Evolutionary conservation across 2,329 filamentous ascomycete species (phyloP), one percentile per base, ranked within the genome.

Genomic region (Sphaerulina vaccinii): DNA sequence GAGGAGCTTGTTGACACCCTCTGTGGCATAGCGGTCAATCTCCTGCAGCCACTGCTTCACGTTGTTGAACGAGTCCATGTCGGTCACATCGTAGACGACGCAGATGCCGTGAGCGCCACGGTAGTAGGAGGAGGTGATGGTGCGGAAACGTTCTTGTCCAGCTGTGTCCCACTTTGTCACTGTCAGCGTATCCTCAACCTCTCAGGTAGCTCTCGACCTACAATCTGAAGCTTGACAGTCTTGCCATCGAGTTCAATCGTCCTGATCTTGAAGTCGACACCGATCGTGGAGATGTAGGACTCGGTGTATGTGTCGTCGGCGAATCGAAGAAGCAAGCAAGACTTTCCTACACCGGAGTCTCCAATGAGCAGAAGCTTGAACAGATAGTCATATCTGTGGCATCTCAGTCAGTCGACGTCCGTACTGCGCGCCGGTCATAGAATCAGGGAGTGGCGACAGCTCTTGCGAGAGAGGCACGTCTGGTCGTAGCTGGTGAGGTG

Each of bases 301-400:
- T 97, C 93, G 57, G 93, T 99, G 81, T 97, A 99, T 74, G 93
- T 97, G 71, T 96, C 91, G 73, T 96, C 93, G 71, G 93, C 93
- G 71, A 99, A 99, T 79, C 93, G 90, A 72, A 99, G 82, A 65
- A 99, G 82, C 79, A 99, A 75, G 78, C 93, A 99, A 71, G 93
- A 99, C 87, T 99, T 99, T 87, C 93, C 93, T 70, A 99, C 93
- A 85, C 93, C 93, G 74, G 93, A 99, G 75, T 99, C 93, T 77
- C 93, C 93, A 85, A 99, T 99, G 80, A 99, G 92, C 76, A 99
- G 89, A 64, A 99, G 90, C 86, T 99, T 99, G 86, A 99, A 99
- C 71, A 99, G 90, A 76, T 99, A 99, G 75, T 99, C 93, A 88
- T 99, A 99, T 93, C 93, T 97, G 71, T 39, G 15, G 23, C 19